Evolutionary conservation across 441 rosid species (phyloP), one percentile per base, ranked within the genome.

Genomic region (Mallotus repandus): DNA sequence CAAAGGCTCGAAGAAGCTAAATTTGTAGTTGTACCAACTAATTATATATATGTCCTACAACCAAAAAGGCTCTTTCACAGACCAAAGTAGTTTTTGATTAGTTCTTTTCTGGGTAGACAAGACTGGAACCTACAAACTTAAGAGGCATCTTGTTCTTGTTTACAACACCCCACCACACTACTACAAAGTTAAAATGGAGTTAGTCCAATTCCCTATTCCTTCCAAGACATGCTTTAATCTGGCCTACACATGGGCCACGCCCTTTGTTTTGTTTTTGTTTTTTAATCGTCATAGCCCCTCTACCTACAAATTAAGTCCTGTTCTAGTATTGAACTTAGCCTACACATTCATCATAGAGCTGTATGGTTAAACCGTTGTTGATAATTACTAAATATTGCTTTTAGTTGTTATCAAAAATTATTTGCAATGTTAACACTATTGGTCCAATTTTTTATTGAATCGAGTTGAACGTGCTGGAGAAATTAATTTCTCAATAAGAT

Each of bases 21-120:
- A 52, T 65, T 67, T 67, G 25, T 32, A 52, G 70, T 67, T 52
- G 70, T 18, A 67, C 70, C 70, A 67, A 67, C 70, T 52, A 29
- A 25, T 25, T 25, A 25, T 25, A 25, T 25, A 2, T 9, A 66
- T 25, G 19, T 46, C 38, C 16, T 16, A 45, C 19, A 4, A 45
- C 32, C 3, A 64, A 16, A 64, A 45, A 2, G 6, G 7, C 9
- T n/a, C 29, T 21, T n/a, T 46, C 7, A 4, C 9, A 43, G 46
- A 43, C 14, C 13, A 52, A 12, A 14, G 54, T 48, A 13, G 69
- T 66, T 66, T 22, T 66, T 66, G 69, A 66, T 13, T 18, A n/a
- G 69, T 66, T 66, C 0, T 22, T 66, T 66, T 66, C 69, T 22
- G 21, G 56, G 29, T 25, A 25, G 29, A 25, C 29, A 25, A 25